phyloP scores from a whole-genome alignment of 768 basidiomycete species.

The Hygrocybe punicea region DNA sequence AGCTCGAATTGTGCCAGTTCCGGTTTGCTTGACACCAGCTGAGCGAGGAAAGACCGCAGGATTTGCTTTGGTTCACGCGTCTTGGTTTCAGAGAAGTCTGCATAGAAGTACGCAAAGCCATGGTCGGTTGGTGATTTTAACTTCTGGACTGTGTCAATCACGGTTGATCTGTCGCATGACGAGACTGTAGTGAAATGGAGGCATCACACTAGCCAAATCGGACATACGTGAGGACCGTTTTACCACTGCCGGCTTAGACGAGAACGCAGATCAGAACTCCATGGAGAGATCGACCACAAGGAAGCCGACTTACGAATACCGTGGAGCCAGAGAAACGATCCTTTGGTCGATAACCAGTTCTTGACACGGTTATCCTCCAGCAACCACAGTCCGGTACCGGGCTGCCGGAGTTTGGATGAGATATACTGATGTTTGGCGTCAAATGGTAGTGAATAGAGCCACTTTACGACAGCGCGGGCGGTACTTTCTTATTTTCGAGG shows the following conservation, averaged over 20 bases:
- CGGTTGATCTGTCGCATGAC: background rate
- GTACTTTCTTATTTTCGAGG: background rate
- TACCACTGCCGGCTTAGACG: background rate
- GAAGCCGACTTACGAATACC: background rate
- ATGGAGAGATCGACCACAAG: background rate
- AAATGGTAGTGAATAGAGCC: background rate
- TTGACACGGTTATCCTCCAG: background rate
- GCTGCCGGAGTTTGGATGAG: background rate
- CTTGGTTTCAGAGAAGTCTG: background rate
- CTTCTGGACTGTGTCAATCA: background rate
- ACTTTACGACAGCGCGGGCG: background rate
- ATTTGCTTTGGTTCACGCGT: background rate
- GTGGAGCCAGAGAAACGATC: background rate
- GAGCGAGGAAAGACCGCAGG: background rate
- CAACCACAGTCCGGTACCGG: background rate
- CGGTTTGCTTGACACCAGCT: background rate
- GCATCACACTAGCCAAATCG: background rate
- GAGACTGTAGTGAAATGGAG: background rate
- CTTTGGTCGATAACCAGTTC: background rate
- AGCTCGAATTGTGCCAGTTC: background rate
- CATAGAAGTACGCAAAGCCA: background rate
- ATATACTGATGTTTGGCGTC: background rate
- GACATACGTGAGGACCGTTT: background rate
- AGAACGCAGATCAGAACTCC: background rate
- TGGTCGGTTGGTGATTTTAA: background rate